Conservation (phyloP, 129 eudicot species). For the Centaurea solstitialis region DNA sequence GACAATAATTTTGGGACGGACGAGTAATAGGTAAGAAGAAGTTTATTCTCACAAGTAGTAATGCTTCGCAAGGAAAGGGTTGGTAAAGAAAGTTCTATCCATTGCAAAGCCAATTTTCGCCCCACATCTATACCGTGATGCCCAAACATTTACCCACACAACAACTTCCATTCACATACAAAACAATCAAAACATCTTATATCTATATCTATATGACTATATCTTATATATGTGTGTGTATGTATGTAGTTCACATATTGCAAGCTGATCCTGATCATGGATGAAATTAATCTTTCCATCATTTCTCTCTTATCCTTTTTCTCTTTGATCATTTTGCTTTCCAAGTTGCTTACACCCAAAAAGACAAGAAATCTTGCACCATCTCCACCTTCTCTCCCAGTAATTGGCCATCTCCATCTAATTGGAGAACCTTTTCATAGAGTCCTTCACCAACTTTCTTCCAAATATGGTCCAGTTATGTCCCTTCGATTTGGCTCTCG, state of each 20-base stretch:
- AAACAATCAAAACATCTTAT: too few species aligned
- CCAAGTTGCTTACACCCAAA: neutral
- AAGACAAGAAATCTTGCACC: constrained; percentile 19
- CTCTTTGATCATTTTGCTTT: neutral
- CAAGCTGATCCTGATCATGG: constrained; percentile 17
- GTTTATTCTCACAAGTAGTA: too few species aligned
- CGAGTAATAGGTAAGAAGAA: too few species aligned
- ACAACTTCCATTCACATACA: too few species aligned
- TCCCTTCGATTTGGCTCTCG: constrained; percentile 40
- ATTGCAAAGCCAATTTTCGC: too few species aligned
- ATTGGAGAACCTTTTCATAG: constrained; percentile 27
- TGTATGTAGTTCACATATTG: neutral
- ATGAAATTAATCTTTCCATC: neutral
- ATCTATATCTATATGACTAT: too few species aligned
- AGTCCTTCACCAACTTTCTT: constrained; percentile 9
- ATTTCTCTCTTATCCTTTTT: neutral
- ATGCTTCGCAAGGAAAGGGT: too few species aligned
- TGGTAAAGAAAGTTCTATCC: too few species aligned
- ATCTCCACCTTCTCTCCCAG: constrained; percentile 35
- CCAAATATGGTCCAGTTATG: constrained; percentile 39
- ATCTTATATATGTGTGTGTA: too few species aligned
- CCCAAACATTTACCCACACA: too few species aligned
- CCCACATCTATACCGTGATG: too few species aligned
- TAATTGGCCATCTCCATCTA: constrained; percentile 46
- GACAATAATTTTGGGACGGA: too few species aligned